Base-by-base conservation (phyloP, 2,329 filamentous ascomycete genomes). In the Trichoderma sp. region DNA sequence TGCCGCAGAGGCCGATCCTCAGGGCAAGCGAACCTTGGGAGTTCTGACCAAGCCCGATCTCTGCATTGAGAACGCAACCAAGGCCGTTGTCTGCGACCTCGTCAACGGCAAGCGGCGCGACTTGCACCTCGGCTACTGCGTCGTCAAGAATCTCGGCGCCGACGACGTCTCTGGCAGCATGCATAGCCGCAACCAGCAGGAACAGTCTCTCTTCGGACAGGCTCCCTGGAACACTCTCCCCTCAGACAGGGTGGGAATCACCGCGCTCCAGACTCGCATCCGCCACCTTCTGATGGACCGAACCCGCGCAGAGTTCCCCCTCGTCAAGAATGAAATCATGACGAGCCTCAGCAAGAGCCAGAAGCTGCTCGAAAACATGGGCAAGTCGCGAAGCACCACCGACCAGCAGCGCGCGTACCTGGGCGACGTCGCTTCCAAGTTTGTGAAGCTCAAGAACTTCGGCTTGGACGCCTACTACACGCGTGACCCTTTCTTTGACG, bases 41-140 rank as follows among this genome's bases (percentile, higher is more conserved):
- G 78, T 84, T 0, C 75, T 89, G 0, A 89, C 86, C 0, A 89
- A 89, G 68, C 82, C 85, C 0, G 87, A 90, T 64, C 74, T 88
- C 0, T 80, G 82, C 0, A 72, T 71, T 0, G 82, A 85, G 55
- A 64, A 71, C 0, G 74, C 74, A 0, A 79, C 74, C 0, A 74
- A 80, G 28, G 70, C 74, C 0, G 75, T 75, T 1, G 73, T 80
- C 1, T 72, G 80, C 3, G 75, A 83, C 4, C 76, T 82, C 0
- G 75, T 83, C 0, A 52, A 60, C 0, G 80, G 81, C 0, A 79
- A 78, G 15, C 74, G 77, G 3, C 74, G 76, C 1, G 71, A 78
- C 1, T 72, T 84, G 0, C 75, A 75, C 1, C 75, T 85, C 0
- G 82, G 82, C 0, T 85, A 83, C 60, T 83, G 75, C 19, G 70